Evolutionary conservation across 2,329 filamentous ascomycete species (phyloP).

Genomic region (Scytalidium sp.): DNA sequence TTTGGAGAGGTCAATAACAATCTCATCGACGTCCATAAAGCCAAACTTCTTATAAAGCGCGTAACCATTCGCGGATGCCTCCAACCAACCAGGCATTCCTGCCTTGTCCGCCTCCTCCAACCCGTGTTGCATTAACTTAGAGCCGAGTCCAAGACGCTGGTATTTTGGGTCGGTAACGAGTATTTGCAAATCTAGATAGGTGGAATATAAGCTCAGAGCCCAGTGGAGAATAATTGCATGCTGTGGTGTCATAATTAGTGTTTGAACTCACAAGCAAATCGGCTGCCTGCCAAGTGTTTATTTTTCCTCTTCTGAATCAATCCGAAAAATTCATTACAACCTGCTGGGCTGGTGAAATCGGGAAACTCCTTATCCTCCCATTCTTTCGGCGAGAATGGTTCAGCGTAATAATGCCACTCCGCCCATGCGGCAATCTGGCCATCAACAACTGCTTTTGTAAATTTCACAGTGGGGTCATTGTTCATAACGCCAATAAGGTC

Average conservation of each 20-base stretch:
- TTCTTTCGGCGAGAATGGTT: neutral
- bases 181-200: neutral
- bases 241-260: too few species aligned
- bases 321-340: neutral
- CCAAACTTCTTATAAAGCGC: conserved; percentile 7
- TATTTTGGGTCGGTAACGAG: conserved; percentile 1
- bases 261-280: neutral
- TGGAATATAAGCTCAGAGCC: too few species aligned
- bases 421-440: neutral
- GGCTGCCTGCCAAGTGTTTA: neutral
- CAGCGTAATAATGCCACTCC: neutral
- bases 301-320: neutral
- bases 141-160: neutral
- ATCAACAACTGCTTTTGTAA: neutral
- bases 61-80: neutral
- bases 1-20: too few species aligned
- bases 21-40: too few species aligned
- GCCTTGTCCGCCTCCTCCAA: conserved; percentile 2
- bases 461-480: neutral
- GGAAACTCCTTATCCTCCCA: neutral
- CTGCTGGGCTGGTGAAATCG: neutral
- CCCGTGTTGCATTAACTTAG: neutral
- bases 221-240: too few species aligned
- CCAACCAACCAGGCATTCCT: conserved; percentile 1
- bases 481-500: neutral